Evolutionary conservation across 78 protist species (phyloP).

Genomic region (Dictyostelium brefeldianum): DNA sequence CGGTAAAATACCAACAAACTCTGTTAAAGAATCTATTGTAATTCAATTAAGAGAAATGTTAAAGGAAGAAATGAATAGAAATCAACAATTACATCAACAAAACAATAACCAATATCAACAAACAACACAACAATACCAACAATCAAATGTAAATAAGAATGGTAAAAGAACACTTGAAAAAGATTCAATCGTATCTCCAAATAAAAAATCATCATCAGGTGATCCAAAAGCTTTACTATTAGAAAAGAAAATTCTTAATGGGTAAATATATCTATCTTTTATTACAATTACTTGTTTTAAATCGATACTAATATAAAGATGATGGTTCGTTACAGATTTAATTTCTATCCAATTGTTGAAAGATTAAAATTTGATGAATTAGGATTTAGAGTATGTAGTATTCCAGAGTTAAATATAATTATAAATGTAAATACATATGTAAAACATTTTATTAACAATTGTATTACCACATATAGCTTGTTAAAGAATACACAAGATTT

Average conservation of each 20-base stretch:
- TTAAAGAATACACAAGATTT: conserved; percentile 6
- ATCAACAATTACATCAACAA: no score
- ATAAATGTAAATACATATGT: no score
- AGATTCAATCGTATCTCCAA: no score
- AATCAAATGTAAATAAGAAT: neutral
- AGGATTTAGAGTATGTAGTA: neutral
- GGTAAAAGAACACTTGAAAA: no score
- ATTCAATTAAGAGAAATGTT: neutral
- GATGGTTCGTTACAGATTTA: neutral
- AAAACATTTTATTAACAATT: no score
- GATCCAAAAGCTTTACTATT: neutral
- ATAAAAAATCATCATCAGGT: neutral
- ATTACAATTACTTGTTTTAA: no score
- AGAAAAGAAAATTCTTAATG: conserved; percentile 13
- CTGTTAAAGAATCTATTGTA: neutral
- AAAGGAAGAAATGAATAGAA: neutral
- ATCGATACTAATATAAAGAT: no score
- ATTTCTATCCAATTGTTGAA: conserved; percentile 7
- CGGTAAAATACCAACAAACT: neutral
- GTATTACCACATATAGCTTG: neutral
- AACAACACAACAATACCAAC: neutral
- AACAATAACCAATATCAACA: no score
- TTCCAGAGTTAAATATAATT: no score
- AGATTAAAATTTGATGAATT: conserved; percentile 9
- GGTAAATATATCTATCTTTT: neutral